These are phyloP conservation scores for Gynandropsis gynandra DNA, from an alignment of 345 rosid species.

Conservation along the genomic window DNA sequence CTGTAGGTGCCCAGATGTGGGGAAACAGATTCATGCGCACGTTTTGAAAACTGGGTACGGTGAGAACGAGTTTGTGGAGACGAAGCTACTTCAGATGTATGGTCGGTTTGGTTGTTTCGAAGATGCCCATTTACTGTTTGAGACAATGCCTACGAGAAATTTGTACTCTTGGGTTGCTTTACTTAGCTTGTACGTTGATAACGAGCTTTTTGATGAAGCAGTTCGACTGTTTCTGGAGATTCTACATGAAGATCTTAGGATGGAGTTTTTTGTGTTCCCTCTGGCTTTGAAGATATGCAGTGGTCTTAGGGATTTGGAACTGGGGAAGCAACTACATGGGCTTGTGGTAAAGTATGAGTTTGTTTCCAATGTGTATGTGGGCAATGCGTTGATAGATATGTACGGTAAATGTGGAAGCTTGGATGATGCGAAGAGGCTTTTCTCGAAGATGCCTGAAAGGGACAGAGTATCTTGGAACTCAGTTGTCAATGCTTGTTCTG, in stretches of 20 bases:
- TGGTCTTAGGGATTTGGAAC: slow-evolving; percentile 32
- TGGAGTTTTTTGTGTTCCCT: slow-evolving; percentile 34
- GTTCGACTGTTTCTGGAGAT: slow-evolving; percentile 30
- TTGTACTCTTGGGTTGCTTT: slow-evolving; percentile 35
- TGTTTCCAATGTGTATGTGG: slow-evolving; percentile 22
- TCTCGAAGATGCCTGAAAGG: slow-evolving; percentile 25
- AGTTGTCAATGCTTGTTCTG: slow-evolving; percentile 33
- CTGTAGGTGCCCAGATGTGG: slow-evolving; percentile 33
- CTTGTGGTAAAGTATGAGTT: slow-evolving; percentile 19
- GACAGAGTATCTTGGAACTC: slow-evolving; percentile 32
- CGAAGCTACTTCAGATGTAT: slow-evolving; percentile 28
- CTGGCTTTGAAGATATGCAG: slow-evolving; percentile 39
- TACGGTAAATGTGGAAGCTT: slow-evolving; percentile 37
- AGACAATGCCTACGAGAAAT: slow-evolving; percentile 32
- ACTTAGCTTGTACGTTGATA: slow-evolving; percentile 27
- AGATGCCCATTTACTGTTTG: slow-evolving; percentile 32
- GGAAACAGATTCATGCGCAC: slow-evolving; percentile 35
- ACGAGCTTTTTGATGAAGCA: slow-evolving; percentile 27
- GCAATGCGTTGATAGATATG: slow-evolving; percentile 37
- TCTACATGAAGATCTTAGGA: slow-evolving; percentile 24
- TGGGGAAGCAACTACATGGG: slow-evolving; percentile 30
- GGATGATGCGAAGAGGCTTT: slow-evolving; percentile 31
- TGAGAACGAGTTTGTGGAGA: slow-evolving; percentile 29
- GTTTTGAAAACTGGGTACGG: slow-evolving; percentile 34
- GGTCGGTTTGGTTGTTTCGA: slow-evolving; percentile 25